These are phyloP conservation scores for Diaporthe caulivora DNA, from an alignment of 2,329 filamentous ascomycete species.

Conservation along the genomic window DNA sequence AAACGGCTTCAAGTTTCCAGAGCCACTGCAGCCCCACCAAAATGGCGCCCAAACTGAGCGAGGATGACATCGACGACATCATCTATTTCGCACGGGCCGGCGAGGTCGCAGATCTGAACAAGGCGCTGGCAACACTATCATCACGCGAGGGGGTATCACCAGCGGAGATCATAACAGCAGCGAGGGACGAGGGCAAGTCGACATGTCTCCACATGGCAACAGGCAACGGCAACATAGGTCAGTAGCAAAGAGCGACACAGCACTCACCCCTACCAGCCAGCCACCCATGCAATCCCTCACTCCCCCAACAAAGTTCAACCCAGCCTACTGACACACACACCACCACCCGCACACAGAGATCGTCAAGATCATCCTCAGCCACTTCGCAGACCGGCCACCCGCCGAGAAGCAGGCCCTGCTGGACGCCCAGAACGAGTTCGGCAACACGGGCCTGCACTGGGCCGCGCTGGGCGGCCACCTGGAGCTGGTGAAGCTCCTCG, in stretches of 20 bases:
- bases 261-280: neutral
- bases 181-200: conserved; percentile 80
- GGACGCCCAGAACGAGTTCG: conserved; percentile 80
- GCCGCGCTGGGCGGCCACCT: conserved; percentile 91
- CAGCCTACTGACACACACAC: neutral
- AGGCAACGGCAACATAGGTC: conserved; percentile 89
- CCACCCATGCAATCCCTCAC: neutral
- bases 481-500: conserved; percentile 80
- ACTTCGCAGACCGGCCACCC: conserved; percentile 54
- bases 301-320: too few species aligned
- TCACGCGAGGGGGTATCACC: conserved; percentile 70
- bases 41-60: conserved; percentile 70
- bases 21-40: neutral
- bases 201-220: conserved; percentile 93
- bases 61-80: conserved; percentile 91
- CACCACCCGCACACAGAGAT: conserved; percentile 51
- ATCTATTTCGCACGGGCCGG: conserved; percentile 87
- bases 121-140: conserved; percentile 69
- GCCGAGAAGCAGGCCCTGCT: conserved; percentile 66
- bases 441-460: conserved; percentile 95
- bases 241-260: conserved; percentile 46
- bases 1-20: neutral
- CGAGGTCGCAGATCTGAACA: conserved; percentile 77
- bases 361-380: conserved; percentile 57
- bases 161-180: conserved; percentile 76